A percentile compares a stretch with the other conserved stretches of the same genome.
Evolutionary conservation across 768 basidiomycete genomes (phyloP).

Genomic region (Rubroboletus pulcherrimus): DNA sequence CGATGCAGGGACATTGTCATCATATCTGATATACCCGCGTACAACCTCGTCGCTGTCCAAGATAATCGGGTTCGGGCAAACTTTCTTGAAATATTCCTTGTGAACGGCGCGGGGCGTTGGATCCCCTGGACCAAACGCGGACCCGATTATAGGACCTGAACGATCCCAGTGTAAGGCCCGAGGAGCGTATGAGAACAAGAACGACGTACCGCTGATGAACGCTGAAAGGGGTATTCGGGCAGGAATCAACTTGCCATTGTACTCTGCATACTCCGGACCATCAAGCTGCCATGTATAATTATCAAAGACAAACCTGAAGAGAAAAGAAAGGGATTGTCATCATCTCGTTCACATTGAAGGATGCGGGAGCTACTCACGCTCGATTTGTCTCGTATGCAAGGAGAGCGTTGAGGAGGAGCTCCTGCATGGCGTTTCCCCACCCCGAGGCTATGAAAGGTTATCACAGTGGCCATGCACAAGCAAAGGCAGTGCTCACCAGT

Average conservation of each 20-base stretch:
- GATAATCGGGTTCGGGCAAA: conserved; percentile 43
- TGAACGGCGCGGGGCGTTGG: conserved; percentile 44
- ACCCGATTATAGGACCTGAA: conserved; percentile 44
- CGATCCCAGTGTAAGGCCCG: background rate
- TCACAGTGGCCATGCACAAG: too few relatives aligned
- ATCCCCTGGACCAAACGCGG: conserved; percentile 33
- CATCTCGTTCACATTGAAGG: background rate
- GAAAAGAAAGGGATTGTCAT: background rate
- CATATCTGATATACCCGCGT: conserved; percentile 16
- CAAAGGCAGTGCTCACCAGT: conserved; percentile 26
- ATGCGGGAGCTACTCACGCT: conserved; percentile 37
- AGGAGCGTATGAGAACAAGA: background rate
- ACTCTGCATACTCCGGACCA: conserved; percentile 41
- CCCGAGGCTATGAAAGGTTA: conserved; percentile 40
- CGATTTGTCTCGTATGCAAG: conserved; percentile 45
- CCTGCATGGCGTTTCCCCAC: conserved; percentile 63
- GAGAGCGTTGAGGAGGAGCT: conserved; percentile 49
- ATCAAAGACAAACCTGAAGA: conserved; percentile 49
- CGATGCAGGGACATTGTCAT: conserved; percentile 29
- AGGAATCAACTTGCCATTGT: conserved; percentile 48
- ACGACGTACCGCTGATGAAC: conserved; percentile 44
- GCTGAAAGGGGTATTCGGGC: conserved; percentile 53
- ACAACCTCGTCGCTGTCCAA: conserved; percentile 29
- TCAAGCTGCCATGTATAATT: conserved; percentile 54
- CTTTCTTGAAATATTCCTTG: conserved; percentile 40